Evolutionary conservation across 139 green algal genomes (phyloP).

Genomic region (Chlamydomonas eustigma): DNA sequence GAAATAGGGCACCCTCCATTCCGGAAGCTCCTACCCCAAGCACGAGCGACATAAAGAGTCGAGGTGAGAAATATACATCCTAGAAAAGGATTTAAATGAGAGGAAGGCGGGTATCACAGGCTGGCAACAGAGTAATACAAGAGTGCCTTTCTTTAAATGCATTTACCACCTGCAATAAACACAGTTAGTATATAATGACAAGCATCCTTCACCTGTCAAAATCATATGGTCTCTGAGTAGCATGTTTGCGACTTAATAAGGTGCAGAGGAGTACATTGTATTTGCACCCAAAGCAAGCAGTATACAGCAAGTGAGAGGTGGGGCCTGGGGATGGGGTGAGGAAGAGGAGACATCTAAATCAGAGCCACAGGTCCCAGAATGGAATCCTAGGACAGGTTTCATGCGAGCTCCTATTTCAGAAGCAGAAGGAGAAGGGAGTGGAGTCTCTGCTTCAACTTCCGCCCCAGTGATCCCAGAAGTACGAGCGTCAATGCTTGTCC

Average conservation of each 20-base stretch:
- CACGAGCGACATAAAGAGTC: background rate
- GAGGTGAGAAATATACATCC: no score
- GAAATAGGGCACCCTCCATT: background rate
- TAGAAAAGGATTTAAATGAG: no score
- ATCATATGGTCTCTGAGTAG: no score
- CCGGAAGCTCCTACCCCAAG: background rate
- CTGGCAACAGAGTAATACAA: no score
- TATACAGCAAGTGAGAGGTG: background rate
- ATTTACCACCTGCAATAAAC: no score
- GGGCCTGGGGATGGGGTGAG: constrained; percentile 24
- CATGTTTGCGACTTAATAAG: no score
- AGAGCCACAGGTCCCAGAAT: constrained; percentile 17
- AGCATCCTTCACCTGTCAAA: no score
- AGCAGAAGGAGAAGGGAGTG: background rate
- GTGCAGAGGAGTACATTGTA: constrained; percentile 13
- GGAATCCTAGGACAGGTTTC: constrained; percentile 50
- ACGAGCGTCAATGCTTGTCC: background rate
- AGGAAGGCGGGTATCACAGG: no score
- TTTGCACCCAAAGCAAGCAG: constrained; percentile 22
- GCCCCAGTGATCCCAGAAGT: background rate
- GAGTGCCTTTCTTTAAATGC: no score
- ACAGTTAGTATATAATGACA: no score
- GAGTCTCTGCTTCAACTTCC: background rate
- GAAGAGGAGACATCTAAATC: constrained; percentile 10
- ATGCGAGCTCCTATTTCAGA: constrained; percentile 23